phyloP scores from a whole-genome alignment of 192 early-diverging fungal genomes.

The Jimgerdemannia flammicorona region DNA sequence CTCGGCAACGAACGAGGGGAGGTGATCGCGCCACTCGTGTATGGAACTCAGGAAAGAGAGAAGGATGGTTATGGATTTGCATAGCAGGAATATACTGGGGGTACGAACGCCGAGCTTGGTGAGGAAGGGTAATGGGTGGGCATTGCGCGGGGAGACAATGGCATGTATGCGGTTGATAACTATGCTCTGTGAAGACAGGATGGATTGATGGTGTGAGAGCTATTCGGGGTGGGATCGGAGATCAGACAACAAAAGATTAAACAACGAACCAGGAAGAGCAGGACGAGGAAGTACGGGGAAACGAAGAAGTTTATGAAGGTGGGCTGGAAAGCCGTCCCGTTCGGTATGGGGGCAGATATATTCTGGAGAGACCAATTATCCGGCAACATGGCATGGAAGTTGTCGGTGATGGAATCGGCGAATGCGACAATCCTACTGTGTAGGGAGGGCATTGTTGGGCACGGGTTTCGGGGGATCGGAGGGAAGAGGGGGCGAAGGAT shows the following conservation, averaged over 20 bases:
- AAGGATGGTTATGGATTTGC: constrained; percentile 18
- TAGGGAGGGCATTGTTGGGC: too few species aligned
- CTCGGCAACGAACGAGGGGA: background rate
- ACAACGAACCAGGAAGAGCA: constrained; percentile 32
- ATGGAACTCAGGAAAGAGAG: background rate
- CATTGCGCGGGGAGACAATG: constrained; percentile 41
- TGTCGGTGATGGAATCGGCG: too few species aligned
- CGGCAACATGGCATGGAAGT: too few species aligned
- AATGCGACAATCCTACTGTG: too few species aligned
- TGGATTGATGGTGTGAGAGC: background rate
- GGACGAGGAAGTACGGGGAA: constrained; percentile 27
- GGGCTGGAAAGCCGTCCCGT: constrained; percentile 12
- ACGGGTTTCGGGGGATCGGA: too few species aligned
- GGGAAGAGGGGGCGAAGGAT: too few species aligned
- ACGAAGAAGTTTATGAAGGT: constrained; percentile 34
- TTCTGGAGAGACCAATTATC: too few species aligned
- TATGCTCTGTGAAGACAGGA: constrained; percentile 23
- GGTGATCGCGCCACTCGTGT: background rate
- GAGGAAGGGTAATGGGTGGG: constrained; percentile 32
- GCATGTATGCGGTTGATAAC: constrained; percentile 46
- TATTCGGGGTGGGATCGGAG: background rate
- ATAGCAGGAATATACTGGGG: constrained; percentile 39
- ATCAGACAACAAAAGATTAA: background rate
- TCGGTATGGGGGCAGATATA: background rate
- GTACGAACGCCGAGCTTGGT: constrained; percentile 35